These are phyloP conservation scores for Plantago coronopus DNA, from an alignment of 305 asterid genomes.

Conservation along the genomic window DNA sequence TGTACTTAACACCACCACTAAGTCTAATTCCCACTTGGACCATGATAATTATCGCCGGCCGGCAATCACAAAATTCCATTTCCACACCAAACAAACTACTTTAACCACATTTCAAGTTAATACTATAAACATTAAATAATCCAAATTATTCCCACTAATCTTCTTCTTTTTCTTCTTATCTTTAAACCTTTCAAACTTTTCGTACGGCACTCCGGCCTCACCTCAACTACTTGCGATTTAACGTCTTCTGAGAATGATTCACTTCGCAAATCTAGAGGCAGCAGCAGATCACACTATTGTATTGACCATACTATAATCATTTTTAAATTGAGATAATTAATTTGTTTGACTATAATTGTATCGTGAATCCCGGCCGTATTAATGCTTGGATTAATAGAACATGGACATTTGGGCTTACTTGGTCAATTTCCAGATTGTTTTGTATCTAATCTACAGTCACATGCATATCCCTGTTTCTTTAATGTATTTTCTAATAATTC, in stretches of 20 bases:
- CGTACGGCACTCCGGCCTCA: too few species aligned
- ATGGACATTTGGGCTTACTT: slow-evolving; percentile 9
- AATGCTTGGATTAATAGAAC: slow-evolving; percentile 22
- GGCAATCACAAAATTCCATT: slow-evolving; percentile 17
- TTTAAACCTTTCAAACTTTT: background rate
- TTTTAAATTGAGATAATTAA: background rate
- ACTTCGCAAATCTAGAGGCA: slow-evolving; percentile 30
- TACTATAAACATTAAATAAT: too few species aligned
- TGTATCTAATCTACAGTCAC: slow-evolving; percentile 24
- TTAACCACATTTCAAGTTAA: too few species aligned
- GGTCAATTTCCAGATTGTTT: slow-evolving; percentile 13
- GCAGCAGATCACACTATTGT: background rate
- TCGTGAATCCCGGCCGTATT: slow-evolving; percentile 34
- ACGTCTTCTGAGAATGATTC: slow-evolving; percentile 12
- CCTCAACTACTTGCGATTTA: slow-evolving; percentile 1
- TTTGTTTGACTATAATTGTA: slow-evolving; percentile 20
- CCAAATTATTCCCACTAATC: too few species aligned
- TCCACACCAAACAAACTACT: too few species aligned
- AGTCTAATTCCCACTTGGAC: too few species aligned
- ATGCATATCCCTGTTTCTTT: slow-evolving; percentile 26
- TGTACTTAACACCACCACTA: slow-evolving; percentile 24
- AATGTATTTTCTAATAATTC: slow-evolving; percentile 24
- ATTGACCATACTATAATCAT: too few species aligned
- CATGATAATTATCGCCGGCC: too few species aligned
- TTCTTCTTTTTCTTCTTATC: too few species aligned